These are phyloP conservation scores for Aspergillus funiculosus DNA, from an alignment of 495 filamentous ascomycete species.

Conservation along the genomic window DNA sequence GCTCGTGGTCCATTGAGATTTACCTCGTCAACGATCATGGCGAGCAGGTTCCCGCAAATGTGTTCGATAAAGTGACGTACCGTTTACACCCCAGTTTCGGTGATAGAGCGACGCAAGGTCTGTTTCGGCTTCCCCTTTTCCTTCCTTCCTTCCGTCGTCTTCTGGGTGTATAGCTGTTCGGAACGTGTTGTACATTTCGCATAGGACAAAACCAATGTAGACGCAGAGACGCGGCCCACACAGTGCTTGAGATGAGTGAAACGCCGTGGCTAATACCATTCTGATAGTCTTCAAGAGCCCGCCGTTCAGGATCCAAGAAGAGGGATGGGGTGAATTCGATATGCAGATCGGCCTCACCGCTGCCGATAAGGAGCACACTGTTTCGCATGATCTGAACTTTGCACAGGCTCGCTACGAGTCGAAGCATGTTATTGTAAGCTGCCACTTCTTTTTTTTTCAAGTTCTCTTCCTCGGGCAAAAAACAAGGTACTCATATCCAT, in stretches of 20 bases:
- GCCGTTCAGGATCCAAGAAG: constrained; percentile 84
- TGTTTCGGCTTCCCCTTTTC: constrained; percentile 28
- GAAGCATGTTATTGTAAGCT: constrained; percentile 67
- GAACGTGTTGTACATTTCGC: no score
- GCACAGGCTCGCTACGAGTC: constrained; percentile 72
- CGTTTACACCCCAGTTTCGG: constrained; percentile 90
- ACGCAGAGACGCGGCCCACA: no score
- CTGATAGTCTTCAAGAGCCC: constrained; percentile 66
- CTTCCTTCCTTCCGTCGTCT: neutral
- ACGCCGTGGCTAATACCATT: neutral
- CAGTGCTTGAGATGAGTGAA: no score
- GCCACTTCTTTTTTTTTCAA: neutral
- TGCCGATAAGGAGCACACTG: constrained; percentile 75
- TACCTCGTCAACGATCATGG: constrained; percentile 55
- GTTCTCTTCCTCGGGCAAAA: neutral
- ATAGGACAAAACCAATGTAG: no score
- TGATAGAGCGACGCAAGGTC: constrained; percentile 72
- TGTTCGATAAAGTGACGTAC: constrained; percentile 89
- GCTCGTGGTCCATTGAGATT: constrained; percentile 60
- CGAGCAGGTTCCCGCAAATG: constrained; percentile 64
- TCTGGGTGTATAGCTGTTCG: no score
- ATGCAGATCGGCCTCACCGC: constrained; percentile 77
- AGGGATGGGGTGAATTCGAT: constrained; percentile 99
- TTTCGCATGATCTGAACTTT: constrained; percentile 93
- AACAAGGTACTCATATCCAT: neutral